Percentiles rank a stretch among this genome's conserved stretches.
phyloP scores from a whole-genome alignment of 352 stramenopile genomes.

The Bremia lactucae region DNA sequence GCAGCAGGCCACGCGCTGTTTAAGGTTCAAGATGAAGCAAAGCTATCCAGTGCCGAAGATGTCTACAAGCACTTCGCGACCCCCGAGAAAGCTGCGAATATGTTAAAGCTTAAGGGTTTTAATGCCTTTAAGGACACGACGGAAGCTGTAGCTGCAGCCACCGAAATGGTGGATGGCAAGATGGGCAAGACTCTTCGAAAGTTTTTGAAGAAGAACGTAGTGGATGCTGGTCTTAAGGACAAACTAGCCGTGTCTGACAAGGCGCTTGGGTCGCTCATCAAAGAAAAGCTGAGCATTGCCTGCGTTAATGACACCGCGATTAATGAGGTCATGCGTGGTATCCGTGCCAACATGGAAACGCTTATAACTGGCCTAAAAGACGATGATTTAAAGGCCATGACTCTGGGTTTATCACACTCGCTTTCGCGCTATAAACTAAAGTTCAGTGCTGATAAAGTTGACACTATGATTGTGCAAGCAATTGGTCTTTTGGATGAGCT shows the following conservation, averaged over 20 bases:
- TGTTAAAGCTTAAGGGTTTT: constrained; percentile 96
- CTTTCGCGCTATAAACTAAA: constrained; percentile 99
- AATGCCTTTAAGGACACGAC: constrained; percentile 98
- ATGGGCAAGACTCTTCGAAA: constrained; percentile 96
- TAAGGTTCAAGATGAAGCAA: constrained; percentile 95
- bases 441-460: constrained; percentile 99
- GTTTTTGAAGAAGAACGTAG: constrained; percentile 99
- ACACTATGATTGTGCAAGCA: constrained; percentile 99
- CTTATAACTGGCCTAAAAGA: constrained; percentile 88
- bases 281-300: constrained; percentile 95
- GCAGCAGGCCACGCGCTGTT: constrained; percentile 98
- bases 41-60: constrained; percentile 83
- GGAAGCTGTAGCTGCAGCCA: constrained; percentile 94
- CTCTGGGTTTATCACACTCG: constrained; percentile 96
- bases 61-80: constrained; percentile 89
- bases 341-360: constrained; percentile 92
- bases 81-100: constrained; percentile 82
- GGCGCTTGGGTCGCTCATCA: constrained; percentile 92
- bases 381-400: constrained; percentile 93
- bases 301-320: constrained; percentile 88
- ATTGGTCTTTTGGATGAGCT: constrained; percentile 99
- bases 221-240: constrained; percentile 88
- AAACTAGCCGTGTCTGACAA: constrained; percentile 96
- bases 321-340: constrained; percentile 94
- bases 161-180: constrained; percentile 96